Evolutionary conservation across 306 rosid species (phyloP).

Genomic region (Geum urbanum): DNA sequence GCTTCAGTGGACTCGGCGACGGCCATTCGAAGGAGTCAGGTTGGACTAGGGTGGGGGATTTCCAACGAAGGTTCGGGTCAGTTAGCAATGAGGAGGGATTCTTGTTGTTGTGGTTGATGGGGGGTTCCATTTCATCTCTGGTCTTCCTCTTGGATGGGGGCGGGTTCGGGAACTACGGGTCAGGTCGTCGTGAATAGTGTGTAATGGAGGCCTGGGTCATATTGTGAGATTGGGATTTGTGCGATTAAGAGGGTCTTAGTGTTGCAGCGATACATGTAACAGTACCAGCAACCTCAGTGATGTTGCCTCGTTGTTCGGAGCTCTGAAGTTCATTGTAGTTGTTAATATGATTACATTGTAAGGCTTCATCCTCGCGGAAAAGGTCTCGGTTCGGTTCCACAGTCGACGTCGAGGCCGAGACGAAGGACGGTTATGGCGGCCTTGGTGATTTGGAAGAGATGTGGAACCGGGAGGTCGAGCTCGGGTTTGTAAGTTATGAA

Average conservation of each 20-base stretch:
- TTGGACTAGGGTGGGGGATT: no score
- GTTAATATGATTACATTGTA: constrained; percentile 73
- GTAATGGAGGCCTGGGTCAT: no score
- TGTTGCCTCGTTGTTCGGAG: constrained; percentile 74
- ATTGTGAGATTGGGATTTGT: no score
- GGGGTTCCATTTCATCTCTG: no score
- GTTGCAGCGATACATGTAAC: constrained; percentile 85
- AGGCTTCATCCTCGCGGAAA: constrained; percentile 77
- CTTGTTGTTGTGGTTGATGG: no score
- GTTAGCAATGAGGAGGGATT: no score
- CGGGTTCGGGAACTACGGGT: no score
- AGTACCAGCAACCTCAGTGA: constrained; percentile 82
- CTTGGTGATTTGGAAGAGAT: constrained; percentile 64
- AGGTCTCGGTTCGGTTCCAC: constrained; percentile 41
- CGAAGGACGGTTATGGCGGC: constrained; percentile 59
- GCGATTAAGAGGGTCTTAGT: background rate
- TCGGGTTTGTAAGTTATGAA: constrained; percentile 49
- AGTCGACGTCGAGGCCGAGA: constrained; percentile 54
- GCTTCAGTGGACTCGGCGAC: no score
- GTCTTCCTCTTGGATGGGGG: no score
- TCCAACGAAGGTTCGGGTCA: no score
- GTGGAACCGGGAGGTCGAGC: constrained; percentile 77
- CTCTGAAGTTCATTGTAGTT: constrained; percentile 73
- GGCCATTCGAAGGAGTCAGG: no score
- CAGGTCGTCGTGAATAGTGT: no score